These are phyloP conservation scores for Penicillium bialowiezense DNA, from an alignment of 495 filamentous ascomycete genomes.

Conservation along the genomic window DNA sequence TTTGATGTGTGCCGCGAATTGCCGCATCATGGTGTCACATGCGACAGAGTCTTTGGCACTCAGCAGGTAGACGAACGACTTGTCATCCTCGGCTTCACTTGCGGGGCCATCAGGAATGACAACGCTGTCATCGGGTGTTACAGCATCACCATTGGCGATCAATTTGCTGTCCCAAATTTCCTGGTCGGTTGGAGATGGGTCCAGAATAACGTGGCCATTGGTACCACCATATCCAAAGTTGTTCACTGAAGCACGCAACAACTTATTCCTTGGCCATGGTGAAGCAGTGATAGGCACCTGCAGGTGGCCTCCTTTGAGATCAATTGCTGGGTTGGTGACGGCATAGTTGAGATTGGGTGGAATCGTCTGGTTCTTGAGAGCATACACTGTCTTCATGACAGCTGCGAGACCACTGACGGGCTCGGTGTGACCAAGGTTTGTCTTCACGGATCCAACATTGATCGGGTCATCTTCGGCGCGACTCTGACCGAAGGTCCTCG, in stretches of 20 bases:
- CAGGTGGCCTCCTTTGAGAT: too few relatives aligned
- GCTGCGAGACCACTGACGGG: conserved; percentile 32
- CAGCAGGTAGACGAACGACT: too few relatives aligned
- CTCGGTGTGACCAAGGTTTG: conserved; percentile 41
- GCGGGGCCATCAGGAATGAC: too few relatives aligned
- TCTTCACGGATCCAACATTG: conserved; percentile 31
- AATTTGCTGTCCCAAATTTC: too few relatives aligned
- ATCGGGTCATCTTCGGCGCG: not conserved
- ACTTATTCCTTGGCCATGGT: conserved; percentile 6
- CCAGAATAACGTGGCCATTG: conserved; percentile 60
- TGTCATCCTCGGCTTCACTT: too few relatives aligned
- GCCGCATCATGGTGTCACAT: too few relatives aligned
- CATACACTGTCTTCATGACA: conserved; percentile 36
- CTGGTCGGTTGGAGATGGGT: conserved; percentile 11
- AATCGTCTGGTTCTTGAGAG: conserved; percentile 28
- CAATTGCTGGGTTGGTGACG: too few relatives aligned
- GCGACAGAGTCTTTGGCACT: too few relatives aligned
- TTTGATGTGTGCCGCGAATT: too few relatives aligned
- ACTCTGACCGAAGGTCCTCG: conserved; percentile 1
- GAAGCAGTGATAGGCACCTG: not conserved
- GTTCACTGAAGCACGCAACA: conserved; percentile 46
- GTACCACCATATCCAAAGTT: conserved; percentile 62
- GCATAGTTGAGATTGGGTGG: conserved; percentile 24
- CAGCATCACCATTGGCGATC: too few relatives aligned
- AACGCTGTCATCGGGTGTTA: too few relatives aligned